These are phyloP conservation scores for Jimgerdemannia flammicorona DNA, from an alignment of 192 early-diverging fungal species.

Conservation along the genomic window DNA sequence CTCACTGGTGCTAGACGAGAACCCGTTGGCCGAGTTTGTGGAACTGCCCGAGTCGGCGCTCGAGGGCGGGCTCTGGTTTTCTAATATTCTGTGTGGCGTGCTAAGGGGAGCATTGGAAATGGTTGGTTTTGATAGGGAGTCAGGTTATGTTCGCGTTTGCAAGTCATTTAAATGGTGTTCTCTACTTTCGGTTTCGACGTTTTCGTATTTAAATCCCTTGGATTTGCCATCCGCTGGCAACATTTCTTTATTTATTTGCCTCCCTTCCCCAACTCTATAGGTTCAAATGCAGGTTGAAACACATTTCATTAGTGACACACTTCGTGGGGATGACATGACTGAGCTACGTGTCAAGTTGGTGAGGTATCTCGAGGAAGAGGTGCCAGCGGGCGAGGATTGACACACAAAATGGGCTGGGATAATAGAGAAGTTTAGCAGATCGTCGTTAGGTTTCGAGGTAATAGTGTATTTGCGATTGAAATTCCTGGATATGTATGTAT, in stretches of 20 bases:
- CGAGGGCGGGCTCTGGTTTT: conserved; percentile 88
- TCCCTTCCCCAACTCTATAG: conserved; percentile 19
- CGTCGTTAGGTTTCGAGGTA: no score
- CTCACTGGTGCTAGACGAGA: conserved; percentile 92
- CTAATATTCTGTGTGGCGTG: conserved; percentile 93
- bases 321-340: conserved; percentile 84
- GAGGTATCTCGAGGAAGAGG: conserved; percentile 91
- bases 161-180: background rate
- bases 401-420: background rate
- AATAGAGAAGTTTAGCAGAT: no score
- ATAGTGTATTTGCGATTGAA: no score
- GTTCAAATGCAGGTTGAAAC: conserved; percentile 88
- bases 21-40: conserved; percentile 96
- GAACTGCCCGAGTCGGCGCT: conserved; percentile 84
- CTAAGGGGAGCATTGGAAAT: conserved; percentile 94
- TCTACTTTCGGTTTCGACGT: background rate
- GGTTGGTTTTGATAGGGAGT: conserved; percentile 27
- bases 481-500: no score
- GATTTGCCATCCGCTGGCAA: background rate
- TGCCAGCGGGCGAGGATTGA: conserved; percentile 87
- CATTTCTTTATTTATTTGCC: conserved; percentile 5
- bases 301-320: conserved; percentile 76
- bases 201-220: conserved; percentile 7
- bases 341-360: conserved; percentile 92
- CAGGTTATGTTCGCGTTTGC: conserved; percentile 20